phyloP scores from a whole-genome alignment of 108 stramenopile genomes.

The Nitzschia putrida region DNA sequence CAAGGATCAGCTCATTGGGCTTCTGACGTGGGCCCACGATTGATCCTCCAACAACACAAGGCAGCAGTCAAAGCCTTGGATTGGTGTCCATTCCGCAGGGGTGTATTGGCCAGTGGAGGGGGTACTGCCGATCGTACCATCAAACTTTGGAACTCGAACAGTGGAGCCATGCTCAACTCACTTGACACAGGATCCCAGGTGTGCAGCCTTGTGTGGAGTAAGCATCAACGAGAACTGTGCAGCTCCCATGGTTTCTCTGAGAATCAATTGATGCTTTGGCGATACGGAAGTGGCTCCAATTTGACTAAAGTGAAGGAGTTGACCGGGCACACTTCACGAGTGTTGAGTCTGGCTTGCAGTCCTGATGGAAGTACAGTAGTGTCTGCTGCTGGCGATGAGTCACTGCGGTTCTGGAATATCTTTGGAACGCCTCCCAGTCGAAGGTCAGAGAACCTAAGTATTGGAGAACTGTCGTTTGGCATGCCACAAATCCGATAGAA shows the following conservation, averaged over 20 bases:
- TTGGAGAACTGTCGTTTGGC: constrained; percentile 46
- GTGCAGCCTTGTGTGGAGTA: constrained; percentile 94
- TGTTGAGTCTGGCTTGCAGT: constrained; percentile 90
- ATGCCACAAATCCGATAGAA: constrained; percentile 42
- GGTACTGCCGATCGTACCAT: constrained; percentile 99
- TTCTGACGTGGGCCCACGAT: constrained; percentile 75
- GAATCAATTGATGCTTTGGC: constrained; percentile 98
- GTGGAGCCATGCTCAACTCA: constrained; percentile 91
- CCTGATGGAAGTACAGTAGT: constrained; percentile 95
- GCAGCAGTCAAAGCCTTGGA: constrained; percentile 99
- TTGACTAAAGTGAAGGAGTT: constrained; percentile 96
- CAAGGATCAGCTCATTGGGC: constrained; percentile 38
- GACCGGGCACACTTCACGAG: constrained; percentile 93
- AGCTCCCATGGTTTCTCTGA: constrained; percentile 95
- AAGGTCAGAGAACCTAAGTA: constrained; percentile 25
- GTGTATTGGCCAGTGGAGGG: constrained; percentile 96
- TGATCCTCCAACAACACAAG: constrained; percentile 88
- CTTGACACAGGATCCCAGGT: constrained; percentile 98
- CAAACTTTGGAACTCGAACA: constrained; percentile 97
- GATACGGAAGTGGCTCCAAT: constrained; percentile 79
- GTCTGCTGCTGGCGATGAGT: constrained; percentile 98
- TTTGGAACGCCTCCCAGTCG: constrained; percentile 80
- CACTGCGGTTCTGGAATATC: constrained; percentile 98
- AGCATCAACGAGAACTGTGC: constrained; percentile 92
- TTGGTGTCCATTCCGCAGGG: constrained; percentile 98